These are phyloP conservation scores for Pulveroboletus sp. DNA, from an alignment of 768 basidiomycete genomes.

Conservation along the genomic window DNA sequence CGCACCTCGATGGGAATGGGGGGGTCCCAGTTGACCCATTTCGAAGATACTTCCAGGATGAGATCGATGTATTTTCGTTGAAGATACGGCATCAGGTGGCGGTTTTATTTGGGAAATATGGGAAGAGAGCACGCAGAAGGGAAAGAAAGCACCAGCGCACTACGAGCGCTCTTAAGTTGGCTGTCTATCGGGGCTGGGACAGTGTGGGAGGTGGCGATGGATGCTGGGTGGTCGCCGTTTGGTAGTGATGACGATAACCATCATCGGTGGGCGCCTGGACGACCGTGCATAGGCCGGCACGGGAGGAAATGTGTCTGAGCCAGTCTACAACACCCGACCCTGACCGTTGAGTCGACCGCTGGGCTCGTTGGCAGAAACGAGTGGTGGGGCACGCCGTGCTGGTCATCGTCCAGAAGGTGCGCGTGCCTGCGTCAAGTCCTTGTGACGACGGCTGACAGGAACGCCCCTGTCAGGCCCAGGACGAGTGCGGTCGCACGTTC, in stretches of 20 bases:
- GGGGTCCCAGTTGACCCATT: slow-evolving; percentile 39
- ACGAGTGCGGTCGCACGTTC: slow-evolving; percentile 5
- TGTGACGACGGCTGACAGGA: no score
- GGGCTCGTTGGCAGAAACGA: no score
- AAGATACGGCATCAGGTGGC: slow-evolving; percentile 4
- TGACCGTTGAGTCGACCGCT: no score
- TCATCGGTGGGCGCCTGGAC: background rate
- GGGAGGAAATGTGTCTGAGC: background rate
- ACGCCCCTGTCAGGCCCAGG: no score
- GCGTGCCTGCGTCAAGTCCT: background rate
- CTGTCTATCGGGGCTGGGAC: slow-evolving; percentile 1
- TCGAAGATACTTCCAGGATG: slow-evolving; percentile 27
- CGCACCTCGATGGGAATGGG: slow-evolving; percentile 30
- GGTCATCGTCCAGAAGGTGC: no score
- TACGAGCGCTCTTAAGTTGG: background rate
- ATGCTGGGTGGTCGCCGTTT: no score
- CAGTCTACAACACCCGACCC: no score
- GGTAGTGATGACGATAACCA: background rate
- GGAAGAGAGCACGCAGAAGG: background rate
- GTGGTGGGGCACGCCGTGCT: no score
- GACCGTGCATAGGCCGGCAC: no score
- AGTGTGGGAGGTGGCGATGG: background rate
- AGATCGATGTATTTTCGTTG: slow-evolving; percentile 35
- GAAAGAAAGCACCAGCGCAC: no score
- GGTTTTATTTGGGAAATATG: background rate